Conservation (phyloP, 495 filamentous ascomycete genomes). For the Evernia prunastri region DNA sequence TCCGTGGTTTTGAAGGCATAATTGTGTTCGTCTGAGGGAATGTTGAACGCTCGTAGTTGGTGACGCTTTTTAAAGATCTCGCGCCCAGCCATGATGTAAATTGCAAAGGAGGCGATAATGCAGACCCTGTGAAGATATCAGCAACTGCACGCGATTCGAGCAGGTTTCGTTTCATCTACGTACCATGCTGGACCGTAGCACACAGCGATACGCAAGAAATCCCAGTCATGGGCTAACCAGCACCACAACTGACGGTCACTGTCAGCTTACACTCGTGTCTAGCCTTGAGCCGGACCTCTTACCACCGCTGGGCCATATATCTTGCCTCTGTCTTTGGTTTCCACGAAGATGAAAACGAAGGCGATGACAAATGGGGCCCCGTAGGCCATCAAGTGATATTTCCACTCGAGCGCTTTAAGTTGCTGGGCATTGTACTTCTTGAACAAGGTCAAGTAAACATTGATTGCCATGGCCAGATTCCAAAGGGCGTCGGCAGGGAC, state of each 20-base stretch:
- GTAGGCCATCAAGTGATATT: slow-evolving; percentile 67
- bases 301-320: slow-evolving; percentile 72
- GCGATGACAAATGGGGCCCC: slow-evolving; percentile 68
- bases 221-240: slow-evolving; percentile 65
- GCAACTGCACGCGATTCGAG: neutral
- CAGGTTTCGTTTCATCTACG: slow-evolving; percentile 17
- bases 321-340: slow-evolving; percentile 39
- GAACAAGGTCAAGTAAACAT: slow-evolving; percentile 84
- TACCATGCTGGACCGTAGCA: slow-evolving; percentile 86
- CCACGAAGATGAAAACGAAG: slow-evolving; percentile 60
- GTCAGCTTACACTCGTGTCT: slow-evolving; percentile 2
- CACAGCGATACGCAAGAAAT: slow-evolving; percentile 63
- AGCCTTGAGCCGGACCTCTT: neutral
- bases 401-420: slow-evolving; percentile 64
- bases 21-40: neutral
- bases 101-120: slow-evolving; percentile 60
- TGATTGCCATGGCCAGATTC: slow-evolving; percentile 82
- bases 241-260: slow-evolving; percentile 60
- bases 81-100: slow-evolving; percentile 66
- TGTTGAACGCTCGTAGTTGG: slow-evolving; percentile 36
- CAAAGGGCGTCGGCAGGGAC: slow-evolving; percentile 73
- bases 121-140: slow-evolving; percentile 39
- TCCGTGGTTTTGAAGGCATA: slow-evolving; percentile 2
- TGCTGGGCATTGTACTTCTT: slow-evolving; percentile 62
- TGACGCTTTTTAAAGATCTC: slow-evolving; percentile 57